Base-by-base conservation (phyloP, 441 rosid species). In the Bocquillonia castaneifolia region DNA sequence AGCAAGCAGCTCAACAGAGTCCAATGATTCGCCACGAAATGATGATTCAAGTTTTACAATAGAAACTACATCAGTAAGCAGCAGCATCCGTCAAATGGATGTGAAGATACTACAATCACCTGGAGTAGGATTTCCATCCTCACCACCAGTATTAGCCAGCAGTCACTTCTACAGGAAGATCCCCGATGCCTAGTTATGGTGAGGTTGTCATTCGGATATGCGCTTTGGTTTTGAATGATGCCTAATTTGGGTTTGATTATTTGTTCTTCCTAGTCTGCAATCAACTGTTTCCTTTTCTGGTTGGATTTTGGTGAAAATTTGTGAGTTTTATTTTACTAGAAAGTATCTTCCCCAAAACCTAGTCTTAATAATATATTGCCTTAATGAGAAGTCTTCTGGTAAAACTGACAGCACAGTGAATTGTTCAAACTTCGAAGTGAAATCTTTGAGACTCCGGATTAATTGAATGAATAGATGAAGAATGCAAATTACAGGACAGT, bases 31-130 rank as follows among this genome's bases (percentile, higher is more conserved):
- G 10, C 68, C 22, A 7, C 2, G 12, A 5, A 62, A 10, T 22
- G 77, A 77, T 2, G 73, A 66, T n/a, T 34, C 66, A 53, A 74
- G 57, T 70, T 65, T 67, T 17, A 53, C 71, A 2, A 31, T 31
- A 1, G 84, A 79, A 34, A 71, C 66, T 48, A 34, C 59, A 36
- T 22, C 72, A 0, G 3, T 13, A 0, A 28, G 66, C 25, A 73
- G 63, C 81, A 22, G 0, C 10, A 53, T n/a, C n/a, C n/a, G 59
- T 40, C 76, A 63, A 4, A 28, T 52, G 45, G 66, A 39, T 18
- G 18, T 10, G 17, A 31, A 59, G 26, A 61, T 37, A 23, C 80
- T 76, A 5, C 74, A 76, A 4, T 74, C 81, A 5, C 80, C 84
- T 1, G 62, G 78, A 1, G 31, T 66, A 53, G 60, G 67, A 29